A percentile compares a stretch with the other conserved stretches of the same genome.
These are phyloP conservation scores for Dactylellina haptotyla DNA, from an alignment of 2,329 filamentous ascomycete species.

Conservation along the genomic window DNA sequence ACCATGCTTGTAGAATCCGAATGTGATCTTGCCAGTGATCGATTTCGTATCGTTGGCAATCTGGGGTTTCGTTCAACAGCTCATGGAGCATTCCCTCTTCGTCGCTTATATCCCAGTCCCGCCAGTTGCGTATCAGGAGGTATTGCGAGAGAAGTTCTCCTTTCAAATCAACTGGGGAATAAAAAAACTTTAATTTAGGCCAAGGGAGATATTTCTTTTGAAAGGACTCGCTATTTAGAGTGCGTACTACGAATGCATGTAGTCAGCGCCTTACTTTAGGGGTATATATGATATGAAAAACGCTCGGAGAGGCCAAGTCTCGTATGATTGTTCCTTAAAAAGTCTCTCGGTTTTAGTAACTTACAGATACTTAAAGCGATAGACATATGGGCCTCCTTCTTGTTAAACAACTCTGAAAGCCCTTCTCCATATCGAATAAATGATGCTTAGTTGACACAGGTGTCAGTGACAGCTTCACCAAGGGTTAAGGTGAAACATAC, in stretches of 20 bases:
- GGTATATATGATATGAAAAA: neutral
- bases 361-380: constrained; percentile 25
- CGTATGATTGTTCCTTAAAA: neutral
- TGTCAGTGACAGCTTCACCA: neutral
- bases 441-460: neutral
- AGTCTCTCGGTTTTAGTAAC: neutral
- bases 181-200: neutral
- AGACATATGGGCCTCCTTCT: constrained; percentile 20
- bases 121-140: no score
- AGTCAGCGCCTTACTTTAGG: neutral
- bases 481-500: no score
- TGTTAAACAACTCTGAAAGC: constrained; percentile 32
- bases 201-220: constrained; percentile 22
- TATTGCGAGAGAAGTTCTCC: no score
- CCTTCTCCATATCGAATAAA: constrained; percentile 30
- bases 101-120: no score
- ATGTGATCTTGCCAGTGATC: constrained; percentile 33
- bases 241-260: neutral
- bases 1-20: constrained; percentile 26
- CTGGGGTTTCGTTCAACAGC: neutral
- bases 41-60: constrained; percentile 16
- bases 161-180: no score
- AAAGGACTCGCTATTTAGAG: constrained; percentile 11
- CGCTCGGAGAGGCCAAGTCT: no score
- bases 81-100: neutral